These are phyloP conservation scores for Septoria petroselini DNA, from an alignment of 2,329 filamentous ascomycete genomes.

Conservation along the genomic window DNA sequence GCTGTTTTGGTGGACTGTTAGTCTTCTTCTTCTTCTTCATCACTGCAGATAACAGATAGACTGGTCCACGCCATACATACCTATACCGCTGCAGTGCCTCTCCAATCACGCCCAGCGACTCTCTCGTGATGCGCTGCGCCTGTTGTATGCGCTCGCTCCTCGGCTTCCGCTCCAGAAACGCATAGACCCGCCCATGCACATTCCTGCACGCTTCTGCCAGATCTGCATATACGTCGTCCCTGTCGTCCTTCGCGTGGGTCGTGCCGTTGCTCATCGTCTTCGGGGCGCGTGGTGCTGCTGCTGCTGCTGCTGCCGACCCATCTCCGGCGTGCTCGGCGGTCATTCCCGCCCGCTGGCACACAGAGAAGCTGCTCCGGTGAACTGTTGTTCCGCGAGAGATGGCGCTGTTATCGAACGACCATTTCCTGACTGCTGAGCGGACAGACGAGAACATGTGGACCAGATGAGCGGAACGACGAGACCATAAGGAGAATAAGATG, in stretches of 20 bases:
- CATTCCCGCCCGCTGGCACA: conserved; percentile 15
- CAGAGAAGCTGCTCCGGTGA: conserved; percentile 4
- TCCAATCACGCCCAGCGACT: conserved; percentile 69
- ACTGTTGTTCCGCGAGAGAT: neutral
- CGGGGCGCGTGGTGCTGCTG: neutral
- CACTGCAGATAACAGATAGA: too few relatives aligned
- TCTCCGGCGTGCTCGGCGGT: conserved; percentile 9
- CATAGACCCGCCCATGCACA: conserved; percentile 59
- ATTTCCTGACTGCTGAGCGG: conserved; percentile 9
- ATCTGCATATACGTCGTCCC: conserved; percentile 12
- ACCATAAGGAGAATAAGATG: too few relatives aligned
- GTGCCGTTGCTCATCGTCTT: conserved; percentile 8
- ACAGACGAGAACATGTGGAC: conserved; percentile 3
- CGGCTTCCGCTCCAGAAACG: conserved; percentile 62
- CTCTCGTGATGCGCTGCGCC: conserved; percentile 71
- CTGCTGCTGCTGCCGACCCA: conserved; percentile 4
- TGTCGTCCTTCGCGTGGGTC: neutral
- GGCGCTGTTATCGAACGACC: conserved; percentile 9
- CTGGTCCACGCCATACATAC: too few relatives aligned
- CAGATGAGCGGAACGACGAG: conserved; percentile 1
- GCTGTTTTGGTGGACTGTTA: conserved; percentile 43
- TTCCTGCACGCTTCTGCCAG: conserved; percentile 47
- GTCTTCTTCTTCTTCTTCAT: neutral
- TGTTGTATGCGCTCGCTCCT: conserved; percentile 56
- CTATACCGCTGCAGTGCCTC: conserved; percentile 72